Conservation (phyloP, 768 basidiomycete species). For the Erythrobasidium yunnanense region DNA sequence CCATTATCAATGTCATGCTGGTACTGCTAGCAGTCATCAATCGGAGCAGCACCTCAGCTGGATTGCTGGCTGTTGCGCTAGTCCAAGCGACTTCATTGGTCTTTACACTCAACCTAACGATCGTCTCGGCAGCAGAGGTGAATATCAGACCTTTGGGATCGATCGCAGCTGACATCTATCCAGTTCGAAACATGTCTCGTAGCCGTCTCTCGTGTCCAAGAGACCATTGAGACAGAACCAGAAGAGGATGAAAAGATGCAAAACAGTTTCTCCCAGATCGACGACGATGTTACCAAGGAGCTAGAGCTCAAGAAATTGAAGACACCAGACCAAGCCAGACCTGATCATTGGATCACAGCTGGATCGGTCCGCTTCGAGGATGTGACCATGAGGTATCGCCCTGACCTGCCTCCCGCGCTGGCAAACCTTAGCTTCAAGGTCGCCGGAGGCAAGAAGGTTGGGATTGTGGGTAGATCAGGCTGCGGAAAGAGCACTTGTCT, state of each 20-base stretch:
- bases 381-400: slow-evolving; percentile 10
- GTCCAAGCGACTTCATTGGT: slow-evolving; percentile 15
- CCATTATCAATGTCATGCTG: slow-evolving; percentile 22
- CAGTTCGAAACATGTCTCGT: slow-evolving; percentile 23
- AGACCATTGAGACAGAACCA: background rate
- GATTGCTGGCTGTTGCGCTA: slow-evolving; percentile 19
- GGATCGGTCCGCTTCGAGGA: slow-evolving; percentile 13
- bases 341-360: slow-evolving; percentile 4
- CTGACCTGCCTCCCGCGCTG: slow-evolving; percentile 7
- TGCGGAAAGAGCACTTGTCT: slow-evolving; percentile 26
- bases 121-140: slow-evolving; percentile 15
- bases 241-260: background rate
- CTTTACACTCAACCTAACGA: slow-evolving; percentile 3
- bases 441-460: slow-evolving; percentile 14
- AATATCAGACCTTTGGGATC: background rate
- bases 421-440: slow-evolving; percentile 12
- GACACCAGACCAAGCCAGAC: too few species aligned
- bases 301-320: too few species aligned
- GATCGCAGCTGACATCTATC: background rate
- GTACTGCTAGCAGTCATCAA: slow-evolving; percentile 1
- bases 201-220: slow-evolving; percentile 15
- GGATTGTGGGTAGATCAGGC: slow-evolving; percentile 24
- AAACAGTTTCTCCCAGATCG: background rate
- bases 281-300: background rate
- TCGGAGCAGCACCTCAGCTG: background rate